These are phyloP conservation scores for Xylaria nigripes DNA, from an alignment of 495 filamentous ascomycete species.

Conservation along the genomic window DNA sequence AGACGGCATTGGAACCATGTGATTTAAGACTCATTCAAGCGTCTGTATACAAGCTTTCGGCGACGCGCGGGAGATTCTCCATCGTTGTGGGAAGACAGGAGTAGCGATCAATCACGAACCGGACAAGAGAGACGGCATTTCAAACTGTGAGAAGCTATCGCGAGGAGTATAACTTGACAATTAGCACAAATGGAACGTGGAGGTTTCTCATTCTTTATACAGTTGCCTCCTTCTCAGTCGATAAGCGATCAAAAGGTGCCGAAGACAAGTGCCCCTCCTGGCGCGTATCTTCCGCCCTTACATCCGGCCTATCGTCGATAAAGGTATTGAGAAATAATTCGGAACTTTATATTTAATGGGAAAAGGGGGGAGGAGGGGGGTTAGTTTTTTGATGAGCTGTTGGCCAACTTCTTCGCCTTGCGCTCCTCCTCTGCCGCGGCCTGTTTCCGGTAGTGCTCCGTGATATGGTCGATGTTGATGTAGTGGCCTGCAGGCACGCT, in stretches of 20 bases:
- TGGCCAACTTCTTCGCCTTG: slow-evolving; percentile 34
- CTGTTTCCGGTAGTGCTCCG: slow-evolving; percentile 41
- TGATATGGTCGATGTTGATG: slow-evolving; percentile 36
- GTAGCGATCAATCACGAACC: too few species aligned
- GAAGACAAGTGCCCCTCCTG: not conserved
- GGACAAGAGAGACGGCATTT: too few species aligned
- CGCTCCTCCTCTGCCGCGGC: slow-evolving; percentile 39
- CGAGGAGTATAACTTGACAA: too few species aligned
- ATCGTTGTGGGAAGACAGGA: too few species aligned
- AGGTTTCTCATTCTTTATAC: too few species aligned
- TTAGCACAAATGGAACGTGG: too few species aligned
- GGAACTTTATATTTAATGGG: not conserved
- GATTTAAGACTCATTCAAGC: too few species aligned
- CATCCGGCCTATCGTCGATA: not conserved
- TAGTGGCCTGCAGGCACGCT: slow-evolving; percentile 41
- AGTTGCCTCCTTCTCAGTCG: too few species aligned
- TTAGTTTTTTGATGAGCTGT: slow-evolving; percentile 13
- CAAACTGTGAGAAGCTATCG: too few species aligned
- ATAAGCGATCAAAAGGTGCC: not conserved
- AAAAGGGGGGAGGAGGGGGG: slow-evolving; percentile 3
- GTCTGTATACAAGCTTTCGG: too few species aligned
- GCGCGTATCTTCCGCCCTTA: not conserved
- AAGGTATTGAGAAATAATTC: not conserved
- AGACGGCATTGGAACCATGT: too few species aligned
- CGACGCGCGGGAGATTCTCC: too few species aligned